These are phyloP conservation scores for Coemansia asiatica DNA, from an alignment of 192 early-diverging fungal genomes.

Conservation along the genomic window DNA sequence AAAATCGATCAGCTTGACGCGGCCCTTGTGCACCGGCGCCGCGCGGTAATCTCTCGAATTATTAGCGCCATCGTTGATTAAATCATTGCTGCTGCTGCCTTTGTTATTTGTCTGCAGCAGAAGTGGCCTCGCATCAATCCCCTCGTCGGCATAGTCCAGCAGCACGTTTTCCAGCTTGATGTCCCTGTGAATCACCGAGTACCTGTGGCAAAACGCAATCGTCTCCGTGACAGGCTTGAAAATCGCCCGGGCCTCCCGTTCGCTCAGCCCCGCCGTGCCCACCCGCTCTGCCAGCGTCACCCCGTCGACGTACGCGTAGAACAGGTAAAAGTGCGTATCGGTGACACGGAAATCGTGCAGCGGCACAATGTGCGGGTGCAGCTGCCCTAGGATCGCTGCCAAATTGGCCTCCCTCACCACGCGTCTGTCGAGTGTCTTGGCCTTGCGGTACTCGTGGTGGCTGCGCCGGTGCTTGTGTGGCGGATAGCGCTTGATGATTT, in stretches of 20 bases:
- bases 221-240: slow-evolving; percentile 51
- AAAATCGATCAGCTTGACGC: slow-evolving; percentile 89
- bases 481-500: slow-evolving; percentile 55
- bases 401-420: slow-evolving; percentile 56
- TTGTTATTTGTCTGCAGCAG: slow-evolving; percentile 1
- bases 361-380: slow-evolving; percentile 54
- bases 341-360: slow-evolving; percentile 53
- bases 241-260: slow-evolving; percentile 30
- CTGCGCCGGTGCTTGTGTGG: slow-evolving; percentile 36
- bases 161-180: slow-evolving; percentile 90
- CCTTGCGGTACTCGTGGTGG: slow-evolving; percentile 45
- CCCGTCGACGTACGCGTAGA: slow-evolving; percentile 51
- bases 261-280: slow-evolving; percentile 32
- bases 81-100: not conserved
- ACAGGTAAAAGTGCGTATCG: slow-evolving; percentile 57
- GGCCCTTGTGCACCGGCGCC: slow-evolving; percentile 44
- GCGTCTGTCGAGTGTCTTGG: slow-evolving; percentile 52
- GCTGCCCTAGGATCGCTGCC: slow-evolving; percentile 47
- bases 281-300: slow-evolving; percentile 52
- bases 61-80: not conserved
- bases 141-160: slow-evolving; percentile 52
- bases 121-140: slow-evolving; percentile 1
- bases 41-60: not conserved
- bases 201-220: slow-evolving; percentile 59
- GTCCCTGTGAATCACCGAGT: slow-evolving; percentile 81